Base-by-base conservation (phyloP, 108 stramenopile species). In the Nitzschia putrida region DNA sequence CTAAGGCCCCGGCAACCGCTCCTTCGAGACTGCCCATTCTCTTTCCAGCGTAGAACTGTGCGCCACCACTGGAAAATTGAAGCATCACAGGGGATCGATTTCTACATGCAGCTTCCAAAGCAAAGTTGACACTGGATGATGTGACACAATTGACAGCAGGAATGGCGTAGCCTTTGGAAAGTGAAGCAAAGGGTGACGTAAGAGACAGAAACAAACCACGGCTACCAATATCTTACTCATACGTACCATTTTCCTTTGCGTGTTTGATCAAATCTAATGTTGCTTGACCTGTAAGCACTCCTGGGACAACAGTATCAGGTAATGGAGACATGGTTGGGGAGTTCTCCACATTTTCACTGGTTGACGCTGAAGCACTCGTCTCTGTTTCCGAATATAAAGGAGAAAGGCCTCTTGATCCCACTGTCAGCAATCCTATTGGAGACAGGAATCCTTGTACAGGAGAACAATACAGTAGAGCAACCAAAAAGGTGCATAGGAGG, bases 141-240 rank as follows among this genome's bases (percentile, higher is more conserved):
- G 93, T 89, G 22, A 93, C 90, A 55, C 91, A 92, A 83, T 97
- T 97, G 29, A 97, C 96, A 8, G 95, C 96, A 63, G 96, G 96
- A 71, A 97, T 95, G 64, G 96, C 96, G 65, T 89, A 95, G 44
- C 86, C 88, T 80, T 50, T 34, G 29, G 1, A 34, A 4, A 34
- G 29, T 34, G 29, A 34, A 34, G 29, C 1, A 34, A 4, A 34
- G 29, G 4, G 29, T 3, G 29, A 4, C 4, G 29, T 34, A 4
- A 34, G 29, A 34, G 29, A 4, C 3, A 34, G 3, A 34, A 34
- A 34, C 29, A 34, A 34, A 34, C 1, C 29, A 34, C 3, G 29
- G 29, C 1, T 34, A 34, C 29, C 29, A 34, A 34, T 34, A 34
- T n/a, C n/a, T n/a, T n/a, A n/a, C n/a, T n/a, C n/a, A n/a, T n/a